phyloP scores from a whole-genome alignment of 1,284 basidiomycete genomes.

The Pseudozyma pruni region DNA sequence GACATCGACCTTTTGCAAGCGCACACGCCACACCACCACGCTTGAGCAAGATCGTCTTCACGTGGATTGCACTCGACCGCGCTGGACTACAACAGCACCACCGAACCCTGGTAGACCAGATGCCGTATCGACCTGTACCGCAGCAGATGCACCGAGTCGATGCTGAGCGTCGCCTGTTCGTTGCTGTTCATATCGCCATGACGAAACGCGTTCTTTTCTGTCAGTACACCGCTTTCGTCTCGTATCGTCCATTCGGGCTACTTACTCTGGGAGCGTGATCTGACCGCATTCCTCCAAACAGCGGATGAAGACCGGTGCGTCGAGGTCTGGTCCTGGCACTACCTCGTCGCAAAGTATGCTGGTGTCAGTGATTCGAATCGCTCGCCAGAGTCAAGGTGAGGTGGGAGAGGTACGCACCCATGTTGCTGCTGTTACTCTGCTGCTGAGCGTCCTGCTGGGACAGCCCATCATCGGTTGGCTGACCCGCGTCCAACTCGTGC shows the following conservation, averaged over 20 bases:
- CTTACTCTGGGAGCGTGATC: slow-evolving; percentile 53
- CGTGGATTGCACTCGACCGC: too few relatives aligned
- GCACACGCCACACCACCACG: too few relatives aligned
- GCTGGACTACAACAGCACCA: slow-evolving; percentile 48
- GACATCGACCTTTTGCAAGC: too few relatives aligned
- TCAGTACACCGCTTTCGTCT: too few relatives aligned
- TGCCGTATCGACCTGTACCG: slow-evolving; percentile 55
- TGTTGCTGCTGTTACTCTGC: slow-evolving; percentile 28
- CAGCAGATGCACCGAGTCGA: slow-evolving; percentile 59
- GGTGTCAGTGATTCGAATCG: too few relatives aligned
- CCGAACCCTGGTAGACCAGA: slow-evolving; percentile 48
- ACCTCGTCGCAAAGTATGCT: neutral
- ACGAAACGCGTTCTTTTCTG: too few relatives aligned
- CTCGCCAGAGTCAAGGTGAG: neutral
- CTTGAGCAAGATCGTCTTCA: too few relatives aligned
- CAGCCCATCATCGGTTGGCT: slow-evolving; percentile 4
- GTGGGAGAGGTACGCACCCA: slow-evolving; percentile 44
- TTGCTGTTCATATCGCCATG: too few relatives aligned
- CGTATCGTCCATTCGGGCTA: neutral
- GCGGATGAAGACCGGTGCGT: slow-evolving; percentile 62
- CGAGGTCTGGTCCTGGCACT: slow-evolving; percentile 56
- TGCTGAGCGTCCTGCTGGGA: slow-evolving; percentile 21
- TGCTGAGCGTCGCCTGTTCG: slow-evolving; percentile 41
- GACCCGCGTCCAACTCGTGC: slow-evolving; percentile 40
- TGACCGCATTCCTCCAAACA: slow-evolving; percentile 60